Base-by-base conservation (phyloP, 345 rosid genomes). In the Mangifera indica region DNA sequence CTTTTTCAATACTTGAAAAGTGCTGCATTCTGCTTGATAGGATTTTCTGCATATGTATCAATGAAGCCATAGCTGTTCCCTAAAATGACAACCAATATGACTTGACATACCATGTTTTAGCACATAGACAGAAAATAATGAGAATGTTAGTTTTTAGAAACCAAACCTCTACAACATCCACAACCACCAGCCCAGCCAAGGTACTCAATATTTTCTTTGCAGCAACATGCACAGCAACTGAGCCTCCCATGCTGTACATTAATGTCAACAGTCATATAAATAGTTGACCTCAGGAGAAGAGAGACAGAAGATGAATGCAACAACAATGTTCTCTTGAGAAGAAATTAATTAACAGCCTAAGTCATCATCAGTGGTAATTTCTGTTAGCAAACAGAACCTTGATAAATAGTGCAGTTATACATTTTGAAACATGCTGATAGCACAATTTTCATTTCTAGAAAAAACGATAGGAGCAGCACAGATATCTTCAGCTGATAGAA, bases 81-180 rank as follows among this genome's bases (percentile, higher is more conserved):
- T 95, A 83, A 63, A 79, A 77, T 34, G 29, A 46, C 67, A 67
- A 55, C 61, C 46, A 63, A 53, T 10, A 70, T 48, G 52, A 26
- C 60, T 76, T 61, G 58, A 69, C 49, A 77, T 42, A 49, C 24
- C 58, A 80, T 55, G 69, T 22, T 34, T 20, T 51, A 75, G 72
- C 59, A 48, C 69, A 84, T 29, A 61, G 56, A 65, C 68, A 72
- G 63, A 69, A 57, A 54, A 76, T 17, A 60, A 11, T 29, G 12
- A 48, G n/a, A 44, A 62, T 32, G 26, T 32, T 64, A 51, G 53
- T 45, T 12, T 25, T n/a, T 22, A 64, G 21, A 72, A 80, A 77
- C n/a, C 81, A 70, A 76, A 92, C 98, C 98, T 92, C 98, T 26
- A 94, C 97, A 75, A 94, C 98, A 80, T 94, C 98, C 69, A 94